Percentiles rank a stretch among this genome's conserved stretches.
These are phyloP conservation scores for Pestalotiopsis sp. DNA, from an alignment of 2,329 filamentous ascomycete genomes.

Conservation along the genomic window DNA sequence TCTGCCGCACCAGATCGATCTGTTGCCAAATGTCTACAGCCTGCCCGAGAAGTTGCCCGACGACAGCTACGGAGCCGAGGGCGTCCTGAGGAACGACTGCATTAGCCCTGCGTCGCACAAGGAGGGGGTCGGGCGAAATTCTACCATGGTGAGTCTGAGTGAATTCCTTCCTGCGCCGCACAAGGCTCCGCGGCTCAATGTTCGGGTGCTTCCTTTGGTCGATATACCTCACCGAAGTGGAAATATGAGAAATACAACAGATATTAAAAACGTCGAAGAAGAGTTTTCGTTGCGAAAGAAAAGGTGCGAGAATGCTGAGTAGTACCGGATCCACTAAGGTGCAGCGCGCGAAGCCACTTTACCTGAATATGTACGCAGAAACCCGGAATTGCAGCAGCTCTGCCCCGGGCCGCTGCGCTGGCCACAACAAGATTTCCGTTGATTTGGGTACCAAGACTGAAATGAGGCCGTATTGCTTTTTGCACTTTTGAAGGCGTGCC, in stretches of 20 bases:
- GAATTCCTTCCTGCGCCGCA: background rate
- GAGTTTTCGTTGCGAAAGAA: background rate
- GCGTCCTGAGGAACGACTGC: slow-evolving; percentile 4
- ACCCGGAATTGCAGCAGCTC: no score
- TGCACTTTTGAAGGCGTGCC: no score
- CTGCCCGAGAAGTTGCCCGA: slow-evolving; percentile 5
- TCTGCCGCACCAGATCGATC: slow-evolving; percentile 10
- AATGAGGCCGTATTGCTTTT: no score
- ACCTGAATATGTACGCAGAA: no score
- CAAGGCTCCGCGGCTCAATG: background rate
- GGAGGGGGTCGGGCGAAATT: background rate
- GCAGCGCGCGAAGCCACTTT: background rate
- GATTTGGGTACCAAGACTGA: no score
- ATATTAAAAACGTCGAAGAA: background rate
- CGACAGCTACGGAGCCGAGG: slow-evolving; percentile 3
- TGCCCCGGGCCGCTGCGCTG: no score
- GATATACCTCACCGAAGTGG: background rate
- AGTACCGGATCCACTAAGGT: background rate
- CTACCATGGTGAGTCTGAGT: background rate
- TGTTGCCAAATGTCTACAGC: slow-evolving; percentile 12
- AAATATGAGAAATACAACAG: background rate
- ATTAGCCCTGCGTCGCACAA: background rate
- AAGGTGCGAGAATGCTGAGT: background rate
- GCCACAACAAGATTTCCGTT: no score
- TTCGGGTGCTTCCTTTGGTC: background rate